These are phyloP conservation scores for Ascosphaera aggregata DNA, from an alignment of 2,329 filamentous ascomycete species.

Conservation along the genomic window DNA sequence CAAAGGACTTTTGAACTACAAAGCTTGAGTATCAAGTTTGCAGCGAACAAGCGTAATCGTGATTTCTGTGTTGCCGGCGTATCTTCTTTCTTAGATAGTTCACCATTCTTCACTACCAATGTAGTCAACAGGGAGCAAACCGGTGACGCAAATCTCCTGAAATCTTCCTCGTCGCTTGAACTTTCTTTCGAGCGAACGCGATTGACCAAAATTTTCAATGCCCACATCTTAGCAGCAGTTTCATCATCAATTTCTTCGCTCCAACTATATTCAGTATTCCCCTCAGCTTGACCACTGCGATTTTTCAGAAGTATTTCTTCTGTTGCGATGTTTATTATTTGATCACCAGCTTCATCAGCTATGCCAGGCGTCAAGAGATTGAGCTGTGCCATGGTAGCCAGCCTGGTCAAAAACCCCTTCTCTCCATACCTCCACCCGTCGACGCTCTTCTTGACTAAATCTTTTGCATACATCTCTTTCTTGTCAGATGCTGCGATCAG, in stretches of 20 bases:
- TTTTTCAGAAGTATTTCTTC: slow-evolving; percentile 50
- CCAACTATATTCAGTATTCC: slow-evolving; percentile 32
- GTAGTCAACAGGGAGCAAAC: slow-evolving; percentile 62
- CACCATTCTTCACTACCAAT: slow-evolving; percentile 51
- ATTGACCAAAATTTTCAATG: slow-evolving; percentile 70
- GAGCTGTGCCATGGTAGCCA: slow-evolving; percentile 36
- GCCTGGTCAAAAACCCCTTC: slow-evolving; percentile 43
- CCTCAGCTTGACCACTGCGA: slow-evolving; percentile 20
- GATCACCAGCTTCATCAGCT: slow-evolving; percentile 47
- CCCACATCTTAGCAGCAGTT: slow-evolving; percentile 59
- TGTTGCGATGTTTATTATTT: slow-evolving; percentile 56
- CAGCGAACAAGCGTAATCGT: slow-evolving; percentile 59
- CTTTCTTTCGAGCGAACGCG: slow-evolving; percentile 45
- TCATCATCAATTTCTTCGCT: slow-evolving; percentile 55
- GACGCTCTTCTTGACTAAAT: slow-evolving; percentile 53
- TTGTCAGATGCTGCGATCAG: slow-evolving; percentile 54
- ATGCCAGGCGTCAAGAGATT: slow-evolving; percentile 51
- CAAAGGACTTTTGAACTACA: slow-evolving; percentile 48
- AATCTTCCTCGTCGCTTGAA: slow-evolving; percentile 17
- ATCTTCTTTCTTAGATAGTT: slow-evolving; percentile 50
- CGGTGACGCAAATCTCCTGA: slow-evolving; percentile 32
- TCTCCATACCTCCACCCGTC: slow-evolving; percentile 51
- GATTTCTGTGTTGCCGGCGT: slow-evolving; percentile 60
- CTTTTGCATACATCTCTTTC: slow-evolving; percentile 67
- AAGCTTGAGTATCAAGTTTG: slow-evolving; percentile 61